These are phyloP conservation scores for Colletotrichum spinosum DNA, from an alignment of 2,329 filamentous ascomycete genomes.

Conservation along the genomic window DNA sequence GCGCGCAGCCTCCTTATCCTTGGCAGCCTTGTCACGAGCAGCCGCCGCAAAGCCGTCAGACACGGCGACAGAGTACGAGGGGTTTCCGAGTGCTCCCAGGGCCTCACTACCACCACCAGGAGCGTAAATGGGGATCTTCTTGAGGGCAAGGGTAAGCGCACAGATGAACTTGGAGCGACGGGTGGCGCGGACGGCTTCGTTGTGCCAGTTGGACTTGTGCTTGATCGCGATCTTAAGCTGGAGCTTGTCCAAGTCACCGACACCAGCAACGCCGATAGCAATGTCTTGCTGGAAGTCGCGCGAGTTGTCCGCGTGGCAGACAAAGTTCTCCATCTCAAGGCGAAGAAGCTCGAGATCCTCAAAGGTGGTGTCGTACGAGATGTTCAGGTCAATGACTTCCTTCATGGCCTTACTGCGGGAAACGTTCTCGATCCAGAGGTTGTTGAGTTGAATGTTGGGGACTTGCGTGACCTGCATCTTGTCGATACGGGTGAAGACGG, in stretches of 20 bases:
- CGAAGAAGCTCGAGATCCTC: conserved; percentile 90
- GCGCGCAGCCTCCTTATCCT: conserved; percentile 73
- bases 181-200: conserved; percentile 83
- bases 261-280: conserved; percentile 79
- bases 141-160: conserved; percentile 85
- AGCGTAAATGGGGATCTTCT: conserved; percentile 86
- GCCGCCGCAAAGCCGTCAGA: conserved; percentile 72
- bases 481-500: conserved; percentile 82
- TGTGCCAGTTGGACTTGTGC: conserved; percentile 94
- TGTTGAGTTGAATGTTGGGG: conserved; percentile 93
- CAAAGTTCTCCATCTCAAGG: conserved; percentile 86
- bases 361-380: conserved; percentile 88
- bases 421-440: conserved; percentile 94
- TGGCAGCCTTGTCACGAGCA: conserved; percentile 69
- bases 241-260: conserved; percentile 90
- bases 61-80: conserved; percentile 83
- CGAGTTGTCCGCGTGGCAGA: conserved; percentile 83
- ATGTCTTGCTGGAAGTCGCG: conserved; percentile 93
- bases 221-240: conserved; percentile 85
- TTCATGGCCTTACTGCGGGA: conserved; percentile 92
- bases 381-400: conserved; percentile 82
- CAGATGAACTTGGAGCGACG: conserved; percentile 97
- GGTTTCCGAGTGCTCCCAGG: conserved; percentile 77
- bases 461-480: conserved; percentile 83
- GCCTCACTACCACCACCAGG: conserved; percentile 78